Evolutionary conservation across 176 grass and related monocot species (phyloP).

Genomic region (Carex kokanica): DNA sequence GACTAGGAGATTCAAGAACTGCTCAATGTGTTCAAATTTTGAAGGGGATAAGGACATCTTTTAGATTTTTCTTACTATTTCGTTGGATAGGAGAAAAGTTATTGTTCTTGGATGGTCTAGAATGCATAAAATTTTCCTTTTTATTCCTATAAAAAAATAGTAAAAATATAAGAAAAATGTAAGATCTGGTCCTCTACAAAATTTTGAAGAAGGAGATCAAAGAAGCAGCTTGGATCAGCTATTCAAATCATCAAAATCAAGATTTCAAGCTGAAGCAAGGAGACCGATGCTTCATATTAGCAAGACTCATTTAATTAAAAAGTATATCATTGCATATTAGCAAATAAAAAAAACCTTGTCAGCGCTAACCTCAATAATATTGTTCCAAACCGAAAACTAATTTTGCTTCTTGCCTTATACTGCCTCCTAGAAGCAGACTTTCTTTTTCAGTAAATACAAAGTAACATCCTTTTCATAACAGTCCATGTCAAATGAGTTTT

Average conservation of each 20-base stretch:
- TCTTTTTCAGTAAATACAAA: not conserved
- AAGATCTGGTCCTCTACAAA: not conserved
- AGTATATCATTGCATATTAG: not conserved
- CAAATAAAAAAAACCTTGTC: not conserved
- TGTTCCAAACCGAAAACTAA: not conserved
- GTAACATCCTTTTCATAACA: not conserved
- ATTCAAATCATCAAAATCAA: not conserved
- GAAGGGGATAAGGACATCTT: not conserved
- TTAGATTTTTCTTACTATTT: not conserved
- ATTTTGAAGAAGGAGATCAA: not conserved
- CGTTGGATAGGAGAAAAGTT: not conserved
- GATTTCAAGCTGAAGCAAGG: not conserved
- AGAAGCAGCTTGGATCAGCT: not conserved
- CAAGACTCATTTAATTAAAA: not conserved
- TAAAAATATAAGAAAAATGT: not conserved
- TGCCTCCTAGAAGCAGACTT: not conserved
- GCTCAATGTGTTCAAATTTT: not conserved
- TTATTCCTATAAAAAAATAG: not conserved
- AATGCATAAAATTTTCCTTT: not conserved
- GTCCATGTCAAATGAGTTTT: not conserved
- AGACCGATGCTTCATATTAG: not conserved
- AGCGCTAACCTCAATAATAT: not conserved
- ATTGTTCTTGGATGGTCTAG: not conserved
- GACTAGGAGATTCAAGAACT: not conserved
- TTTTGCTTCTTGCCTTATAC: not conserved